These are phyloP conservation scores for Leccinum ochraceum DNA, from an alignment of 768 basidiomycete genomes.

Conservation along the genomic window DNA sequence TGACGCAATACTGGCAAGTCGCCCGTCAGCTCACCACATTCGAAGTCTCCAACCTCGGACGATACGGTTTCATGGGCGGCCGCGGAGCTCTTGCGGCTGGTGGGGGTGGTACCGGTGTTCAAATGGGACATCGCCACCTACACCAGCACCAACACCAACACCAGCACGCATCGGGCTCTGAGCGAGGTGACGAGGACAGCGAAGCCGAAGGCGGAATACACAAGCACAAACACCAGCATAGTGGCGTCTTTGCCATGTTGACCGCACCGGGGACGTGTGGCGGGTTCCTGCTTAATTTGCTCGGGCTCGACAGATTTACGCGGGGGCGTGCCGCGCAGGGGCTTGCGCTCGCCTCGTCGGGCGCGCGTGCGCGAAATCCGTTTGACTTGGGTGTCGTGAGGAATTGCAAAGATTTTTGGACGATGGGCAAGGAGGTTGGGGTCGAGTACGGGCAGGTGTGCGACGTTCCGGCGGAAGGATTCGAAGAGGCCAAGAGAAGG, in stretches of 20 bases:
- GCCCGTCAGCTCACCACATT: conserved; percentile 93
- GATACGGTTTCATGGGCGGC: conserved; percentile 97
- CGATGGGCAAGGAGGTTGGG: conserved; percentile 76
- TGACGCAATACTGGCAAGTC: conserved; percentile 89
- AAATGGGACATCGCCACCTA: conserved; percentile 77
- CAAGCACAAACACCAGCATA: conserved; percentile 49
- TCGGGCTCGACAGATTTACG: conserved; percentile 94
- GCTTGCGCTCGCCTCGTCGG: conserved; percentile 59
- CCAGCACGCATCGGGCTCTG: conserved; percentile 34
- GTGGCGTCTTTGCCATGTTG: conserved; percentile 35
- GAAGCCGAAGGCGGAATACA: conserved; percentile 35
- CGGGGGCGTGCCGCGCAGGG: conserved; percentile 88
- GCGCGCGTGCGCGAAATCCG: conserved; percentile 77
- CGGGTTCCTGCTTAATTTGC: conserved; percentile 82
- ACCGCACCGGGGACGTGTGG: conserved; percentile 36
- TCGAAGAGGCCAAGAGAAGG: conserved; percentile 67
- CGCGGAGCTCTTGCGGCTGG: conserved; percentile 67
- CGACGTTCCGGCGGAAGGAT: conserved; percentile 87
- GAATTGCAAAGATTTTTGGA: conserved; percentile 97
- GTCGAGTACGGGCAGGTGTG: conserved; percentile 91
- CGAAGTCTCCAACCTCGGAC: conserved; percentile 92
- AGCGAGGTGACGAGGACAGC: conserved; percentile 49
- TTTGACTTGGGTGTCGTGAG: conserved; percentile 80
- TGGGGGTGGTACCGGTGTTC: conserved; percentile 46
- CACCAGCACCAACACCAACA: conserved; percentile 19